phyloP scores from a whole-genome alignment of 805 yeast genomes.

The Candida wancherniae region DNA sequence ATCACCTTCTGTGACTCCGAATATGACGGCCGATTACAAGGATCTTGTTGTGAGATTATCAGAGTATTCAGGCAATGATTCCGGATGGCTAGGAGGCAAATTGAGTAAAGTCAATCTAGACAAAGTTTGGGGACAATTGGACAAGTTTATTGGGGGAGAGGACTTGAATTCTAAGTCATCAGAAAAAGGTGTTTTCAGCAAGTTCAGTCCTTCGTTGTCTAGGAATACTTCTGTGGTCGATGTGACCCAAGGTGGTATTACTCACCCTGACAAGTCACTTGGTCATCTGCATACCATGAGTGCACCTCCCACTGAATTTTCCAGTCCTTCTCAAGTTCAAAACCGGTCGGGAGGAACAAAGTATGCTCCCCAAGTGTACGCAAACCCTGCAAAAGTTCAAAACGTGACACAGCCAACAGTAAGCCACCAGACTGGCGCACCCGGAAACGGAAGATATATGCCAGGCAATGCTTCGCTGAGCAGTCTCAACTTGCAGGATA shows the following conservation, averaged over 20 bases:
- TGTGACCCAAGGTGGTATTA: slow-evolving; percentile 13
- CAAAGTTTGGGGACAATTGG: slow-evolving; percentile 83
- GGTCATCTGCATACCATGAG: slow-evolving; percentile 5
- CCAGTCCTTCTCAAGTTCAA: slow-evolving; percentile 11
- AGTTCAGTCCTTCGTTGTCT: slow-evolving; percentile 65
- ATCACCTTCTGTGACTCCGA: slow-evolving; percentile 25
- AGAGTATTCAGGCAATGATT: slow-evolving; percentile 37
- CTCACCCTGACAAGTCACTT: slow-evolving; percentile 4
- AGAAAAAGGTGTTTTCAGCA: slow-evolving; percentile 60
- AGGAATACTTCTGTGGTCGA: slow-evolving; percentile 44
- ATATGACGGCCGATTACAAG: slow-evolving; percentile 27
- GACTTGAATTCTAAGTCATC: slow-evolving; percentile 32
- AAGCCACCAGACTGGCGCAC: too few relatives aligned
- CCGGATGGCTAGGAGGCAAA: slow-evolving; percentile 67
- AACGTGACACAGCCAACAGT: too few relatives aligned
- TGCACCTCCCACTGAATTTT: slow-evolving; percentile 8
- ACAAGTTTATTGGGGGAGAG: slow-evolving; percentile 89
- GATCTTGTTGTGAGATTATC: slow-evolving; percentile 43
- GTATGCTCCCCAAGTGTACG: slow-evolving; percentile 3
- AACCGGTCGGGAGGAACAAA: slow-evolving; percentile 5
- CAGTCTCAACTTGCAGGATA: slow-evolving; percentile 9
- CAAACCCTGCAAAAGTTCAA: slow-evolving; percentile 2
- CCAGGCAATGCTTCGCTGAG: slow-evolving; percentile 9
- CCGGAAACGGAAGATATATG: slow-evolving; percentile 7
- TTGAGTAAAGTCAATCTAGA: slow-evolving; percentile 63